Evolutionary conservation across 2,329 filamentous ascomycete species (phyloP).

Genomic region (Apiospora kogelbergensis): DNA sequence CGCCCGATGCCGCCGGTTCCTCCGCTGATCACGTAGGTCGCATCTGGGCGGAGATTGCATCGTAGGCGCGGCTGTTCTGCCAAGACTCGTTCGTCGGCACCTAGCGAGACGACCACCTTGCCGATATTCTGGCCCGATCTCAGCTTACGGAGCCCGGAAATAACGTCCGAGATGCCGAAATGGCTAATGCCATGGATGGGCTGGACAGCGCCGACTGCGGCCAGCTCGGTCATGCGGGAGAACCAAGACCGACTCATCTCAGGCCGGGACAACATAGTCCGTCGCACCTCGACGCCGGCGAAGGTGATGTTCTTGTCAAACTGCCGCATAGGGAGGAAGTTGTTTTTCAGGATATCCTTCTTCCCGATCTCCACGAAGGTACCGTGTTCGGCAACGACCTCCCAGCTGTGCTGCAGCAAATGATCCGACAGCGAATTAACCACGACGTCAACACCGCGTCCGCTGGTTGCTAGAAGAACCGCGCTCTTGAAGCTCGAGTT

Average conservation of each 20-base stretch:
- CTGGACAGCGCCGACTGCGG: not conserved
- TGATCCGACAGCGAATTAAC: constrained; percentile 41
- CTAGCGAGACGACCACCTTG: constrained; percentile 17
- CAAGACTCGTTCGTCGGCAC: not conserved
- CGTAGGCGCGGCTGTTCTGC: not conserved
- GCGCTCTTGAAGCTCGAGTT: constrained; percentile 19
- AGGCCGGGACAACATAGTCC: constrained; percentile 14
- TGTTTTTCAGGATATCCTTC: constrained; percentile 13
- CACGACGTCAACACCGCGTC: constrained; percentile 32
- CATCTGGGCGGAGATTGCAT: constrained; percentile 17
- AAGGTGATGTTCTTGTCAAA: constrained; percentile 18
- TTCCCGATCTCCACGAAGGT: constrained; percentile 21
- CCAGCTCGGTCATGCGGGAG: not conserved
- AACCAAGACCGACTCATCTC: not conserved
- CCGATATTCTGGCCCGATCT: constrained; percentile 17
- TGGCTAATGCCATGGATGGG: constrained; percentile 9
- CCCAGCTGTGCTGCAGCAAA: constrained; percentile 25
- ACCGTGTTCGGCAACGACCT: constrained; percentile 31
- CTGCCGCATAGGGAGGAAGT: constrained; percentile 13
- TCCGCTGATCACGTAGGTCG: constrained; percentile 27
- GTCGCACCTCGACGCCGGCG: constrained; percentile 18
- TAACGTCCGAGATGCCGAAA: constrained; percentile 16
- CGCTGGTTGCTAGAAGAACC: constrained; percentile 13
- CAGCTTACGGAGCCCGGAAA: constrained; percentile 21
- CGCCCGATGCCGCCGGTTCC: constrained; percentile 29